phyloP scores from a whole-genome alignment of 129 eudicot genomes.

The Ambrosia trifida region DNA sequence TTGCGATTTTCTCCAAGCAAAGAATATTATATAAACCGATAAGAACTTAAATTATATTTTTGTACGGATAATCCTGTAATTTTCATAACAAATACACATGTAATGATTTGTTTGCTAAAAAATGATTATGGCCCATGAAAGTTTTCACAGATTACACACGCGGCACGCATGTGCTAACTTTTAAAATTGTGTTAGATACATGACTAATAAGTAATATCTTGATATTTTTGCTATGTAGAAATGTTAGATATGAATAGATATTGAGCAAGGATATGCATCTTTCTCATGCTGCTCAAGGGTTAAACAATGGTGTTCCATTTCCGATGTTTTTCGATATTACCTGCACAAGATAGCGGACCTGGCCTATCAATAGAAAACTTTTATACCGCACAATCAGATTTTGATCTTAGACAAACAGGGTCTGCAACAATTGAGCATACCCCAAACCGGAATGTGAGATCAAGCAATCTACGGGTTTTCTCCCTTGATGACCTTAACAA shows the following conservation, averaged over 20 bases:
- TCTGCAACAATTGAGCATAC: constrained; percentile 39
- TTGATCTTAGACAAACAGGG: constrained; percentile 31
- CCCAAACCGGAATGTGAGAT: constrained; percentile 47
- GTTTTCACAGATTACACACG: too few species aligned
- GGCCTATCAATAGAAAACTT: not conserved
- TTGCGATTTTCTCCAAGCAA: not conserved
- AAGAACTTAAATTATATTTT: not conserved
- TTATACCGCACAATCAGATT: constrained; percentile 14
- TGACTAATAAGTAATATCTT: not conserved
- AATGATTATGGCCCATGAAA: not conserved
- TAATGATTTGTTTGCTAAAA: not conserved
- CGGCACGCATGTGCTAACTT: not conserved
- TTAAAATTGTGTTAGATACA: not conserved
- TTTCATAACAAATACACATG: not conserved
- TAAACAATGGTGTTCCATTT: constrained; percentile 7
- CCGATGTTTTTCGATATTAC: not conserved
- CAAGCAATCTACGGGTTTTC: constrained; percentile 49
- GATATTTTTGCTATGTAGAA: not conserved
- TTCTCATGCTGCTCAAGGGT: constrained; percentile 12
- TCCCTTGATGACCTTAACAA: constrained; percentile 56
- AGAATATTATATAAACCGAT: not conserved
- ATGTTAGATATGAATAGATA: not conserved
- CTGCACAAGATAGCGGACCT: not conserved
- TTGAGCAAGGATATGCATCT: not conserved
- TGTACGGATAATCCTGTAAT: too few species aligned